Percentiles rank a stretch among this genome's conserved stretches.
phyloP scores from a whole-genome alignment of 1,284 basidiomycete species.

The Papiliotrema fonsecae region DNA sequence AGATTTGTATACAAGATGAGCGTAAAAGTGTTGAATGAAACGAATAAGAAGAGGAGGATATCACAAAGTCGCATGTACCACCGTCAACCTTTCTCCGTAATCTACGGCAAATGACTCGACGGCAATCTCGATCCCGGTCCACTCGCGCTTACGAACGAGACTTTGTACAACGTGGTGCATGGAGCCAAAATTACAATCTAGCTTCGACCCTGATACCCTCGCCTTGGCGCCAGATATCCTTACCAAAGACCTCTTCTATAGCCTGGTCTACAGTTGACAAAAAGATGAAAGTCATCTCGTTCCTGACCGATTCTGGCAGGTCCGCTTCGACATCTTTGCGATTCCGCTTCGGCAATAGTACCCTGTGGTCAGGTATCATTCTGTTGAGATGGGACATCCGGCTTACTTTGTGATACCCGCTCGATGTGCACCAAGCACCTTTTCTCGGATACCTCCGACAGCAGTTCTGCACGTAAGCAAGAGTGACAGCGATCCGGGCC shows the following conservation, averaged over 20 bases:
- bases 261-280: conserved; percentile 30
- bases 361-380: conserved; percentile 15
- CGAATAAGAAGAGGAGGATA: no score
- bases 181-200: conserved; percentile 24
- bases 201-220: conserved; percentile 17
- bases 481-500: neutral
- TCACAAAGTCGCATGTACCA: no score
- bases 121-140: no score
- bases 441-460: conserved; percentile 89
- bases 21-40: no score
- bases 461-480: conserved; percentile 52
- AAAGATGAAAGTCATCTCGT: conserved; percentile 74
- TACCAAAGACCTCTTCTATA: conserved; percentile 38
- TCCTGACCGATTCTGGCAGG: conserved; percentile 82
- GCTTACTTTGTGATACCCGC: conserved; percentile 73
- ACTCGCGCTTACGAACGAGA: no score
- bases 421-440: conserved; percentile 85
- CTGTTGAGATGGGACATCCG: neutral
- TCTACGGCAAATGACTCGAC: no score
- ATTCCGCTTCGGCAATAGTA: conserved; percentile 77
- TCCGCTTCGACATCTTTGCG: conserved; percentile 86
- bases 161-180: no score
- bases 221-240: conserved; percentile 15
- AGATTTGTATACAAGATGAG: no score
- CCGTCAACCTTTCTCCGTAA: no score